Percentiles rank a stretch among this genome's conserved stretches.
Evolutionary conservation across 352 stramenopile species (phyloP).

Genomic region (Phytophthora megakarya): DNA sequence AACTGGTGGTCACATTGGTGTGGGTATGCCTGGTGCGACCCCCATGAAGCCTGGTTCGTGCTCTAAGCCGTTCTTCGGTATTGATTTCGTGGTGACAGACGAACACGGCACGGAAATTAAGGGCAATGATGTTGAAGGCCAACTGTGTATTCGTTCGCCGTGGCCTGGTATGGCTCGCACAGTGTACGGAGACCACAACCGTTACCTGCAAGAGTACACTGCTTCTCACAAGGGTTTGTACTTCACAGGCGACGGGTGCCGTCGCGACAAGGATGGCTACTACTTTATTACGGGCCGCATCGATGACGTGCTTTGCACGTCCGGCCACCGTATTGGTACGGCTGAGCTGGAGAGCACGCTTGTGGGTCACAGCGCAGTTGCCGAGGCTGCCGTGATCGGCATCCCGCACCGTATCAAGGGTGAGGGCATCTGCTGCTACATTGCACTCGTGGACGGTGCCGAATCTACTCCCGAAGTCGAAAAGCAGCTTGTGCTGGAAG

Average conservation of each 20-base stretch:
- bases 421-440: no score
- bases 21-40: slow-evolving; percentile 90
- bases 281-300: slow-evolving; percentile 98
- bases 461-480: no score
- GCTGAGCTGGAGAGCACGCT: slow-evolving; percentile 90
- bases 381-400: slow-evolving; percentile 94
- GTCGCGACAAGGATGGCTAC: slow-evolving; percentile 93
- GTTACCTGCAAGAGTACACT: slow-evolving; percentile 97
- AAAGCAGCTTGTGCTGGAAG: no score
- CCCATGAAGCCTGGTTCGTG: slow-evolving; percentile 91
- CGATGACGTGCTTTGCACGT: slow-evolving; percentile 96
- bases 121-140: slow-evolving; percentile 90
- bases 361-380: slow-evolving; percentile 90
- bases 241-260: no score
- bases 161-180: slow-evolving; percentile 97
- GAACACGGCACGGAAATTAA: slow-evolving; percentile 88
- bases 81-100: slow-evolving; percentile 88
- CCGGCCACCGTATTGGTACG: slow-evolving; percentile 88
- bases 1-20: no score
- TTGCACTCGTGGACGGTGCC: no score
- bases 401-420: no score
- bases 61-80: slow-evolving; percentile 95
- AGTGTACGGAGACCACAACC: slow-evolving; percentile 92
- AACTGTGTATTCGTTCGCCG: slow-evolving; percentile 94
- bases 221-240: slow-evolving; percentile 97